A percentile compares a stretch with the other conserved stretches of the same genome.
phyloP scores from a whole-genome alignment of 73 alveolate genomes.

The Tetrahymena elliotti region DNA sequence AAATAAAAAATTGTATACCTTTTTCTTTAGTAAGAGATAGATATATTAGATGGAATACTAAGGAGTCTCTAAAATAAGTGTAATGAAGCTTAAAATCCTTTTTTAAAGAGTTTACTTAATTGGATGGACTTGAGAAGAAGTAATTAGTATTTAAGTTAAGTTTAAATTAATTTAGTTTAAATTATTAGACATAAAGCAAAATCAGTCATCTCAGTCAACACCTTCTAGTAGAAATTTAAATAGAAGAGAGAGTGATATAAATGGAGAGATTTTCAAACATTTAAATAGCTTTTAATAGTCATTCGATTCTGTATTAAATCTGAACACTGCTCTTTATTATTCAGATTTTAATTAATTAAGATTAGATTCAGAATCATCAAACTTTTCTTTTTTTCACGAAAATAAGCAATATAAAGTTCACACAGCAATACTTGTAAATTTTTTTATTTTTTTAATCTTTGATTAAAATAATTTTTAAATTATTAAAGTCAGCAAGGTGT shows the following conservation, averaged over 20 bases:
- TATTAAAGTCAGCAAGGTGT: neutral
- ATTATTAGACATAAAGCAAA: neutral
- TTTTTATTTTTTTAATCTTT: neutral
- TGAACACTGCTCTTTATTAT: neutral
- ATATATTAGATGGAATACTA: neutral
- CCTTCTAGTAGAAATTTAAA: neutral
- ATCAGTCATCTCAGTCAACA: neutral
- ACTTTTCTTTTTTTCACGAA: neutral
- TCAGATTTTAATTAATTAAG: neutral
- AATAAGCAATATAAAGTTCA: neutral
- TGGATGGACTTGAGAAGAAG: neutral
- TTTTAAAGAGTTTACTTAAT: neutral
- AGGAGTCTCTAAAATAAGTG: neutral
- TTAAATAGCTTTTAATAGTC: neutral
- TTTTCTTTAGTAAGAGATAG: neutral
- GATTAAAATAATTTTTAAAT: neutral
- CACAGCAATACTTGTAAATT: neutral
- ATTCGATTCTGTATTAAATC: neutral
- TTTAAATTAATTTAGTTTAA: neutral
- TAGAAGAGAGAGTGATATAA: neutral
- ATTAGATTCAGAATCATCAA: neutral
- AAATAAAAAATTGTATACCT: neutral
- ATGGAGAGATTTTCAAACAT: neutral
- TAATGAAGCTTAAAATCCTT: neutral
- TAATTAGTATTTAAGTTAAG: neutral